Percentiles rank a stretch among this genome's conserved stretches.
Evolutionary conservation across 257 asterid genomes (phyloP).

Genomic region (Nicotiana benthamiana): DNA sequence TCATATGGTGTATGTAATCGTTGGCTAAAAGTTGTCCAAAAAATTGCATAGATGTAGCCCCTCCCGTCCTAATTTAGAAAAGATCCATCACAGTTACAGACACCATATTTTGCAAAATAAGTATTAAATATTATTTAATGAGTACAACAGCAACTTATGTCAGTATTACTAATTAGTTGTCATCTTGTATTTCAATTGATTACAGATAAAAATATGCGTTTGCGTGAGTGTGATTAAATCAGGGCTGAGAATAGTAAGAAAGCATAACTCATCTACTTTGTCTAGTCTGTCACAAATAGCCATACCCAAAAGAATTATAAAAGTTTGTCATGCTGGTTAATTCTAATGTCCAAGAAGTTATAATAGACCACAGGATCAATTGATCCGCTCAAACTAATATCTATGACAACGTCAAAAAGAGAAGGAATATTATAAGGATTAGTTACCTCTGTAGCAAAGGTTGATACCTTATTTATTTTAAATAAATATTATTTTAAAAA

Average conservation of each 20-base stretch:
- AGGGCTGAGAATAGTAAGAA: neutral
- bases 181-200: neutral
- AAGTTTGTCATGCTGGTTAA: too few species aligned
- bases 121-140: neutral
- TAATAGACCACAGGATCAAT: too few species aligned
- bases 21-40: too few species aligned
- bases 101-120: neutral
- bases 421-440: too few species aligned
- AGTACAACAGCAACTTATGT: neutral
- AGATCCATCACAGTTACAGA: neutral
- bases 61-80: neutral
- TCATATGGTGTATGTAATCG: neutral
- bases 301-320: too few species aligned
- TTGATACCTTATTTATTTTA: too few species aligned
- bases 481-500: too few species aligned
- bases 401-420: too few species aligned
- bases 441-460: too few species aligned
- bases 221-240: neutral
- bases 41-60: neutral
- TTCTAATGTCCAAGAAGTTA: too few species aligned
- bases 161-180: neutral
- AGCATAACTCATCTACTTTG: neutral
- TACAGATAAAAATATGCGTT: neutral
- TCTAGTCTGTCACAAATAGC: neutral
- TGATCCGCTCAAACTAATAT: too few species aligned